A percentile compares a stretch with the other conserved stretches of the same genome.
phyloP scores from a whole-genome alignment of 2,329 filamentous ascomycete species.

The Scolecobasidium constrictum region DNA sequence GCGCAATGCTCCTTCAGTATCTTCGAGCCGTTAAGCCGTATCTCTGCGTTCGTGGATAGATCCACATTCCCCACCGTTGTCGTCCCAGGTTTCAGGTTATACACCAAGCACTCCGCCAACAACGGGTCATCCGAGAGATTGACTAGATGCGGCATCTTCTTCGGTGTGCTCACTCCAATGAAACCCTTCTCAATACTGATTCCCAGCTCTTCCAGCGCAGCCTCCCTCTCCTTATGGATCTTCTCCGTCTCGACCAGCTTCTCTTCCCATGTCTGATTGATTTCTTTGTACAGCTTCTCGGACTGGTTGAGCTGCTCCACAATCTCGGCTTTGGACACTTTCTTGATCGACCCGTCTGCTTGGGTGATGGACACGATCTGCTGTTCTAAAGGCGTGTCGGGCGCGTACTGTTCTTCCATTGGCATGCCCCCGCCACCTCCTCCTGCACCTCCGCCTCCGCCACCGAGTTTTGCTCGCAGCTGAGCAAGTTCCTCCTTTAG shows the following conservation, averaged over 20 bases:
- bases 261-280: slow-evolving; percentile 98
- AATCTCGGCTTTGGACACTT: slow-evolving; percentile 96
- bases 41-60: slow-evolving; percentile 69
- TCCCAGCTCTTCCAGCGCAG: slow-evolving; percentile 87
- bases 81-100: slow-evolving; percentile 91
- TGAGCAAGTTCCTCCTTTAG: slow-evolving; percentile 88
- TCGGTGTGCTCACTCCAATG: slow-evolving; percentile 86
- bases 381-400: slow-evolving; percentile 84
- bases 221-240: slow-evolving; percentile 94
- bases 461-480: slow-evolving; percentile 68
- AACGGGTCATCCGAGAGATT: slow-evolving; percentile 77
- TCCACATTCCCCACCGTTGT: slow-evolving; percentile 94
- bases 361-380: slow-evolving; percentile 93
- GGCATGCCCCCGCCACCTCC: slow-evolving; percentile 37
- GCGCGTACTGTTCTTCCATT: slow-evolving; percentile 76
- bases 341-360: slow-evolving; percentile 76
- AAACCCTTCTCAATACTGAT: slow-evolving; percentile 99
- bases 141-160: slow-evolving; percentile 98
- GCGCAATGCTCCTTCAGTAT: slow-evolving; percentile 88
- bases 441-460: slow-evolving; percentile 27
- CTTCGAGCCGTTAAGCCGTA: slow-evolving; percentile 84
- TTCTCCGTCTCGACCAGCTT: slow-evolving; percentile 90
- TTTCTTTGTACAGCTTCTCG: slow-evolving; percentile 88
- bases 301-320: slow-evolving; percentile 92
- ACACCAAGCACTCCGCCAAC: slow-evolving; percentile 89